phyloP scores from a whole-genome alignment of 345 rosid genomes.

The Arabidopsis arenosa region DNA sequence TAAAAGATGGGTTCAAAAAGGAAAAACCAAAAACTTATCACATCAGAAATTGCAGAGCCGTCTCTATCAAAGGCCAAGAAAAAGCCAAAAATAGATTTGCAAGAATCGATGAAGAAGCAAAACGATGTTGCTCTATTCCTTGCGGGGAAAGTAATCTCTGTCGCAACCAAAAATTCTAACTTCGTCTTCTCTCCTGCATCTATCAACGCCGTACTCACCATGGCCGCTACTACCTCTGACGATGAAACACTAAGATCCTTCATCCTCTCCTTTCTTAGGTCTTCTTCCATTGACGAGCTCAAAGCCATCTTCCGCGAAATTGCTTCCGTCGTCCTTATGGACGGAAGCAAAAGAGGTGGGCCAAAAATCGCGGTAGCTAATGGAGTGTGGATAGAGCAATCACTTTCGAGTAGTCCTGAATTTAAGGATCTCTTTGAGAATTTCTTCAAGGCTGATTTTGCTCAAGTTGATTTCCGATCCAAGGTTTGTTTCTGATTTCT shows the following conservation, averaged over 20 bases:
- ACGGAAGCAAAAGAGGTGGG: constrained; percentile 14
- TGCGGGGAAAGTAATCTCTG: constrained; percentile 27
- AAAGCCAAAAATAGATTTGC: neutral
- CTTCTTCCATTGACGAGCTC: constrained; percentile 5
- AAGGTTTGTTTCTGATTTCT: constrained; percentile 14
- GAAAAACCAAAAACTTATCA: neutral
- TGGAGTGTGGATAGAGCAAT: constrained; percentile 28
- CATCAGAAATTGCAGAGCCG: neutral
- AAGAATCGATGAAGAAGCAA: constrained; percentile 17
- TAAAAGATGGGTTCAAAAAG: no score
- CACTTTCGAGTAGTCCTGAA: no score
- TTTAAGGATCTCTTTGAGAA: constrained; percentile 17
- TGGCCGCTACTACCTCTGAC: constrained; percentile 5
- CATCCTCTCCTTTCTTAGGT: constrained; percentile 13
- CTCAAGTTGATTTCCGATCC: constrained; percentile 27
- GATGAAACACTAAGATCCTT: neutral
- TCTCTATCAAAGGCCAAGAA: neutral
- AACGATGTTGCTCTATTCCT: constrained; percentile 25
- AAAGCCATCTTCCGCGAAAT: constrained; percentile 1
- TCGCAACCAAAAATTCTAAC: constrained; percentile 5
- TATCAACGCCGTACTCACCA: constrained; percentile 10
- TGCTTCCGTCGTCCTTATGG: neutral
- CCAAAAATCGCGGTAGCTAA: constrained; percentile 6
- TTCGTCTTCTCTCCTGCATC: constrained; percentile 34
- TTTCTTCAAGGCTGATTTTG: constrained; percentile 11